Evolutionary conservation across 148 eudicot genomes (phyloP).

Genomic region (Vaccinium corymbosum): DNA sequence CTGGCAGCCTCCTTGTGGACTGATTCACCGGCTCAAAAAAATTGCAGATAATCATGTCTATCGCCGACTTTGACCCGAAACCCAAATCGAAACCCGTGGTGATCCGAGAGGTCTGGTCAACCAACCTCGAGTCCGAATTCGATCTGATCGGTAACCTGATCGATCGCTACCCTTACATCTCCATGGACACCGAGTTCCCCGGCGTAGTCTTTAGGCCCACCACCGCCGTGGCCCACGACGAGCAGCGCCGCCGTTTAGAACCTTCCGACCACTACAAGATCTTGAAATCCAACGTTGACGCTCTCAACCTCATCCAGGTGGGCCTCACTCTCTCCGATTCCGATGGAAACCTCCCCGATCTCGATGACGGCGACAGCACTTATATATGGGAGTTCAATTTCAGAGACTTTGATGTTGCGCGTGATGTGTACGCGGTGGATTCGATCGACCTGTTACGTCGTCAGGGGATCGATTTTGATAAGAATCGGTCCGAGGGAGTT

Average conservation of each 20-base stretch:
- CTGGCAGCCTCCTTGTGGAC: not conserved
- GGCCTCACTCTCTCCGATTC: slow-evolving; percentile 69
- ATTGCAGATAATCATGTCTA: not conserved
- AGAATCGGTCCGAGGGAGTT: slow-evolving; percentile 40
- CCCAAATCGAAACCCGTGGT: slow-evolving; percentile 21
- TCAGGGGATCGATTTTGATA: slow-evolving; percentile 54
- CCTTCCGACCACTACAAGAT: slow-evolving; percentile 43
- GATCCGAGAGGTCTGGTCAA: slow-evolving; percentile 56
- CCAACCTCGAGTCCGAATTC: slow-evolving; percentile 48
- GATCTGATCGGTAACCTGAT: slow-evolving; percentile 30
- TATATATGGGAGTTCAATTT: slow-evolving; percentile 74
- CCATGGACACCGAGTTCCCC: slow-evolving; percentile 80
- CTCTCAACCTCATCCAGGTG: slow-evolving; percentile 48
- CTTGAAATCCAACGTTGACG: slow-evolving; percentile 67
- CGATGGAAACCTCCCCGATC: slow-evolving; percentile 47
- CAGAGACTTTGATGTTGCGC: slow-evolving; percentile 45
- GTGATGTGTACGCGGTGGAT: slow-evolving; percentile 50
- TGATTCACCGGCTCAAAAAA: not conserved
- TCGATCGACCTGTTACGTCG: slow-evolving; percentile 43
- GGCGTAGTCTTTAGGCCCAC: slow-evolving; percentile 37
- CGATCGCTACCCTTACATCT: slow-evolving; percentile 41
- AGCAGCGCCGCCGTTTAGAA: not conserved
- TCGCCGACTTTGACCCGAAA: not conserved
- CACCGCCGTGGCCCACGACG: not conserved
- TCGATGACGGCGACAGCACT: slow-evolving; percentile 16